These are phyloP conservation scores for Dendrostoma leiphaemia DNA, from an alignment of 2,329 filamentous ascomycete genomes.

Conservation along the genomic window DNA sequence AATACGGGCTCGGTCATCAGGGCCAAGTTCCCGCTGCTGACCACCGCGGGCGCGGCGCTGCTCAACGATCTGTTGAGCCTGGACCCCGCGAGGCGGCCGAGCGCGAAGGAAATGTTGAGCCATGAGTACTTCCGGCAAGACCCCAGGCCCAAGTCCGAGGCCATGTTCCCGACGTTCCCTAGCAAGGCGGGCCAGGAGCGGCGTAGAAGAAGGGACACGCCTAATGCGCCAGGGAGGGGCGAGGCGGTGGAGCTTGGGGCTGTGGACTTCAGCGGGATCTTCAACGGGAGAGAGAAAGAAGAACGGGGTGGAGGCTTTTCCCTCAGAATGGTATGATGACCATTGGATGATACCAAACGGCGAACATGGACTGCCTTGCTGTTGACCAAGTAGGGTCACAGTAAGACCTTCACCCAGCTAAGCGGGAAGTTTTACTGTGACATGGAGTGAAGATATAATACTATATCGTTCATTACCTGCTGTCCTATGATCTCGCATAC, in stretches of 20 bases:
- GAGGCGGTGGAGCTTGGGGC: constrained; percentile 57
- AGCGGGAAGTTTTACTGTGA: not conserved
- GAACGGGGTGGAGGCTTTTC: constrained; percentile 65
- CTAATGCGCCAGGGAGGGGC: constrained; percentile 79
- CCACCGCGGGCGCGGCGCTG: constrained; percentile 68
- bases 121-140: constrained; percentile 88
- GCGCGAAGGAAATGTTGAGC: constrained; percentile 69
- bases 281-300: constrained; percentile 63
- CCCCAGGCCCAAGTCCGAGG: constrained; percentile 83
- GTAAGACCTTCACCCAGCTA: not conserved
- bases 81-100: constrained; percentile 70
- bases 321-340: constrained; percentile 55
- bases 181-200: constrained; percentile 92
- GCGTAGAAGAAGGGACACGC: constrained; percentile 68
- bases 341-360: too few relatives aligned
- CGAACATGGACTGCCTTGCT: not conserved
- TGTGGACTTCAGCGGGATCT: constrained; percentile 69
- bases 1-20: constrained; percentile 58
- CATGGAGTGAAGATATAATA: not conserved
- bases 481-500: constrained; percentile 3
- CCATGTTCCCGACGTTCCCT: constrained; percentile 95
- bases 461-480: constrained; percentile 11
- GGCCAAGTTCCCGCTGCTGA: constrained; percentile 78
- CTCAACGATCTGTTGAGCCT: constrained; percentile 70
- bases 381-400: not conserved